phyloP scores from a whole-genome alignment of 768 basidiomycete genomes.

The Boletales sp. region DNA sequence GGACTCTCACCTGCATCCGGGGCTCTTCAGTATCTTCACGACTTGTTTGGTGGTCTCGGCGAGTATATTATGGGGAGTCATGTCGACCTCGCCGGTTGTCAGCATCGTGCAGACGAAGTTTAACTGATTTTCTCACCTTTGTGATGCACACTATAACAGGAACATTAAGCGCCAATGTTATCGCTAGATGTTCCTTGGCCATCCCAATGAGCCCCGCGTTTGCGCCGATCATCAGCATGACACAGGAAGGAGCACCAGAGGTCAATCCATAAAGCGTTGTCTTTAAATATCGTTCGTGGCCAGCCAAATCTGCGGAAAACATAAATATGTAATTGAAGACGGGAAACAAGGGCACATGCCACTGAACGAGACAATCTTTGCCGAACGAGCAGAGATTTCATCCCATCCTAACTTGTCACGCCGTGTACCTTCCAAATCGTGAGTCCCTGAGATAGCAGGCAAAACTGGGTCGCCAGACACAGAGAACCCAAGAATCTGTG shows the following conservation, averaged over 20 bases:
- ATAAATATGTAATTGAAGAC: not conserved
- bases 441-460: slow-evolving; percentile 54
- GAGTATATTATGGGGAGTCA: slow-evolving; percentile 91
- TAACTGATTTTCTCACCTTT: slow-evolving; percentile 51
- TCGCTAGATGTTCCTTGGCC: slow-evolving; percentile 96
- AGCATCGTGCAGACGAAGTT: slow-evolving; percentile 2
- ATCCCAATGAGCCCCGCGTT: slow-evolving; percentile 91
- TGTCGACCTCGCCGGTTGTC: slow-evolving; percentile 64
- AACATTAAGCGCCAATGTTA: slow-evolving; percentile 88
- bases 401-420: slow-evolving; percentile 95
- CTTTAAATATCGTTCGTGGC: slow-evolving; percentile 89
- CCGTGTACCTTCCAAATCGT: slow-evolving; percentile 61
- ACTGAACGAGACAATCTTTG: slow-evolving; percentile 94
- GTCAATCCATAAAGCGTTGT: slow-evolving; percentile 95
- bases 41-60: slow-evolving; percentile 93
- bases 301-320: slow-evolving; percentile 71
- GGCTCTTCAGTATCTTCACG: slow-evolving; percentile 85
- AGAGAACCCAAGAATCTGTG: slow-evolving; percentile 84
- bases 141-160: slow-evolving; percentile 94
- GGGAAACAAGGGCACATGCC: slow-evolving; percentile 38
- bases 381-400: slow-evolving; percentile 82
- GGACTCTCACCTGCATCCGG: slow-evolving; percentile 75
- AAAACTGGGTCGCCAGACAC: slow-evolving; percentile 75
- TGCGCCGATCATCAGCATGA: slow-evolving; percentile 90
- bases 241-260: slow-evolving; percentile 89